Percentiles rank a stretch among this genome's conserved stretches.
These are phyloP conservation scores for Nigrospora sphaerica DNA, from an alignment of 2,329 filamentous ascomycete genomes.

Conservation along the genomic window DNA sequence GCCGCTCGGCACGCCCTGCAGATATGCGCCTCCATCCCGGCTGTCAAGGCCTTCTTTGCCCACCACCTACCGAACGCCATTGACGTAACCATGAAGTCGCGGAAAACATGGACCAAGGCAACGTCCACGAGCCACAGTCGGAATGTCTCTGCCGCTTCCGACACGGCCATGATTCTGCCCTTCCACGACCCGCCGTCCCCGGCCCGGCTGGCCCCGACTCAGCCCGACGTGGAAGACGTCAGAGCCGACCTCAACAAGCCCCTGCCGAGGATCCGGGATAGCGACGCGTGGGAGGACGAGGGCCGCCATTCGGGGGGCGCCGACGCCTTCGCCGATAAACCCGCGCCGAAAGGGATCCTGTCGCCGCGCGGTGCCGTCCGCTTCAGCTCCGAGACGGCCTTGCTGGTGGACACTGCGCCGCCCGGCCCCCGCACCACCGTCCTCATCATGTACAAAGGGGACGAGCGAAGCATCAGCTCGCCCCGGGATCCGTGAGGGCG, in stretches of 20 bases:
- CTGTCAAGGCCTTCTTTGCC: constrained; percentile 35
- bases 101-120: too few species aligned
- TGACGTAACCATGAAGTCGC: too few species aligned
- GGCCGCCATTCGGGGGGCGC: neutral
- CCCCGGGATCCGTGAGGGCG: too few species aligned
- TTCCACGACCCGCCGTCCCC: too few species aligned
- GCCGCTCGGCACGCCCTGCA: constrained; percentile 6
- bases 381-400: constrained; percentile 3
- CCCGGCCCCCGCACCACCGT: constrained; percentile 11
- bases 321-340: neutral
- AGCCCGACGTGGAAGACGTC: constrained; percentile 4
- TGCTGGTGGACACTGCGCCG: constrained; percentile 1
- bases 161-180: too few species aligned
- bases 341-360: neutral
- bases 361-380: constrained; percentile 4
- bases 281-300: neutral
- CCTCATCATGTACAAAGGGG: constrained; percentile 13
- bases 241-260: constrained; percentile 20
- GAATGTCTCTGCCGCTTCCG: too few species aligned
- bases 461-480: neutral
- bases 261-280: constrained; percentile 14
- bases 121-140: too few species aligned
- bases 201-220: neutral
- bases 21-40: constrained; percentile 37
- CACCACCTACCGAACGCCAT: neutral